A percentile compares a stretch with the other conserved stretches of the same genome.
Evolutionary conservation across 345 rosid species (phyloP).

Genomic region (Acer negundo): DNA sequence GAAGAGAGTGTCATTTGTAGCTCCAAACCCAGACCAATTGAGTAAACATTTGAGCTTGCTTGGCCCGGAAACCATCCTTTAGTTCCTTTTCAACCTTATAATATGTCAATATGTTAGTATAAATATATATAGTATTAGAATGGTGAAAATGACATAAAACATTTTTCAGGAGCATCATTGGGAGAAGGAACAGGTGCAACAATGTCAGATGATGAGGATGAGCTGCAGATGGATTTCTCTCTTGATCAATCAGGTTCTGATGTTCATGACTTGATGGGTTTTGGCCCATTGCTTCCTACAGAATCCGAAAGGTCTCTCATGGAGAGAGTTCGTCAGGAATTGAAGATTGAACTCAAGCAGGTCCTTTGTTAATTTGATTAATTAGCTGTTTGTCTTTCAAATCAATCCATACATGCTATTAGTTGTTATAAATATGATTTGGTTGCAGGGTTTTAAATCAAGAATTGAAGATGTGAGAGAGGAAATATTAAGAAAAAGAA

Average conservation of each 20-base stretch:
- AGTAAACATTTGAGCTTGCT: neutral
- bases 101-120: neutral
- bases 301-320: conserved; percentile 98
- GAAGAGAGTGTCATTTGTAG: neutral
- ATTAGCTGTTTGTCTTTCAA: neutral
- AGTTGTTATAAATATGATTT: neutral
- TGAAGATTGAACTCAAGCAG: conserved; percentile 95
- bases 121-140: neutral
- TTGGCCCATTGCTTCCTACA: conserved; percentile 91
- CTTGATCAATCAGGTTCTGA: conserved; percentile 67
- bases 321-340: conserved; percentile 98
- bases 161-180: conserved; percentile 56
- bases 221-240: conserved; percentile 77
- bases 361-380: conserved; percentile 25
- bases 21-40: neutral
- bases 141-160: no score
- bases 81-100: neutral
- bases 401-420: neutral
- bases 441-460: conserved; percentile 81
- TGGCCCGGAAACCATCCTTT: neutral
- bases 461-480: conserved; percentile 97
- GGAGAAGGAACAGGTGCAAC: conserved; percentile 94
- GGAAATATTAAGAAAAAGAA: conserved; percentile 90
- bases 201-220: conserved; percentile 98
- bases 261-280: conserved; percentile 74